Conservation (phyloP, 2,329 filamentous ascomycete genomes). For the Trichoderma lentiforme region DNA sequence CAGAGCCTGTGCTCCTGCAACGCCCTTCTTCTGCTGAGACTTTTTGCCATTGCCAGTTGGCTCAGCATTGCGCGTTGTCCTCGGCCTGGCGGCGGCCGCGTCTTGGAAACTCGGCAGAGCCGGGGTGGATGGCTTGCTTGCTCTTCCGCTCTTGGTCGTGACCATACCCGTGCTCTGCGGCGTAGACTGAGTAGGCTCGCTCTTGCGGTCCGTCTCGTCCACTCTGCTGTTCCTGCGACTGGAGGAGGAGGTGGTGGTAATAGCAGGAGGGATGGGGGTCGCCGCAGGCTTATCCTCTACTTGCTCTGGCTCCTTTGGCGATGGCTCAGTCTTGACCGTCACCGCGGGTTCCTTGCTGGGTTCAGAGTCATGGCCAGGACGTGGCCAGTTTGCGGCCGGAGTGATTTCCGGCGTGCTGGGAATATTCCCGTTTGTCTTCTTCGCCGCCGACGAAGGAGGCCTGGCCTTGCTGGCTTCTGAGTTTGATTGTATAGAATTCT, state of each 20-base stretch:
- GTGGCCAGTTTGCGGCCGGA: conserved; percentile 29
- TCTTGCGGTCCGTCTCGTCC: conserved; percentile 37
- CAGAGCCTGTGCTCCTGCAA: conserved; percentile 38
- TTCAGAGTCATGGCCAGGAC: conserved; percentile 45
- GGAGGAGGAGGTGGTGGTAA: conserved; percentile 27
- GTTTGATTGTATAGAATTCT: conserved; percentile 66
- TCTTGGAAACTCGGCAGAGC: conserved; percentile 57
- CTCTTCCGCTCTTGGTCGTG: conserved; percentile 63
- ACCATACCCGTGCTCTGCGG: conserved; percentile 42
- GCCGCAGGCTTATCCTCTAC: conserved; percentile 22
- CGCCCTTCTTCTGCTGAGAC: conserved; percentile 58
- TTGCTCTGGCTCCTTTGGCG: conserved; percentile 31
- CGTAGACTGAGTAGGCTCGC: conserved; percentile 45
- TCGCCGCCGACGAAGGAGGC: conserved; percentile 59
- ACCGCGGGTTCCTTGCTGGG: conserved; percentile 45
- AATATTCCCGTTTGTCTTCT: conserved; percentile 56
- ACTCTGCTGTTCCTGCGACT: conserved; percentile 43
- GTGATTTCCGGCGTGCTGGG: conserved; percentile 38
- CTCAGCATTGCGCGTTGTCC: conserved; percentile 50
- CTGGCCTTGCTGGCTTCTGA: conserved; percentile 52
- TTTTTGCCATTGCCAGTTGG: conserved; percentile 43
- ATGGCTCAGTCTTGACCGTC: conserved; percentile 31
- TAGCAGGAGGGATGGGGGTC: conserved; percentile 24
- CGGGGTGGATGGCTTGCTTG: conserved; percentile 65
- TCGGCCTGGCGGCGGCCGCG: conserved; percentile 44